These are phyloP conservation scores for Phytophthora pluvialis DNA, from an alignment of 352 stramenopile species.

Conservation along the genomic window DNA sequence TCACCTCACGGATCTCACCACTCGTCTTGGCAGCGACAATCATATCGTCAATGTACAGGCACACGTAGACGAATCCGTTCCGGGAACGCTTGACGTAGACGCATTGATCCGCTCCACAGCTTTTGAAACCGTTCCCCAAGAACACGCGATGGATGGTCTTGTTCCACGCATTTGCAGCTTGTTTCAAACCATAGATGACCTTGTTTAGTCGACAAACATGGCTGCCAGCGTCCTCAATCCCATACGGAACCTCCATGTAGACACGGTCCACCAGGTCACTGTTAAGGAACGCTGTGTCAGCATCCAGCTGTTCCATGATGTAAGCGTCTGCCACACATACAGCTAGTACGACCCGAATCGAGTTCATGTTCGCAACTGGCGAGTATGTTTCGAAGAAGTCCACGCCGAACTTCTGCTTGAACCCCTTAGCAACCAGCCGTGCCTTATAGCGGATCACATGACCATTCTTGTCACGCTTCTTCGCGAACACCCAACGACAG, in stretches of 20 bases:
- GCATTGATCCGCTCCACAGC: constrained; percentile 27
- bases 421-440: constrained; percentile 39
- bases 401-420: constrained; percentile 35
- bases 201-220: constrained; percentile 17
- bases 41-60: background rate
- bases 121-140: constrained; percentile 6
- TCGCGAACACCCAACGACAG: constrained; percentile 39
- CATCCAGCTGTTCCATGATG: constrained; percentile 38
- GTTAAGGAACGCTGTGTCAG: constrained; percentile 44
- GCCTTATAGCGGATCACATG: constrained; percentile 41
- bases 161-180: constrained; percentile 30
- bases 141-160: constrained; percentile 10
- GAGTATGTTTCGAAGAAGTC: constrained; percentile 39
- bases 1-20: constrained; percentile 13
- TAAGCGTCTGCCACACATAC: background rate
- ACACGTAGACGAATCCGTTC: constrained; percentile 17
- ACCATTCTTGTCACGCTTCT: constrained; percentile 40
- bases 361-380: constrained; percentile 47
- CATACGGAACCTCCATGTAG: constrained; percentile 19
- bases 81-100: constrained; percentile 15
- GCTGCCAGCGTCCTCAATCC: background rate
- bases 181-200: constrained; percentile 24
- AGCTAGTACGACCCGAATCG: constrained; percentile 34
- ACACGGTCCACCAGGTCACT: constrained; percentile 8
- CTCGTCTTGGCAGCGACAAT: constrained; percentile 16